Base-by-base conservation (phyloP, 306 rosid genomes). In the Casuarina glauca region DNA sequence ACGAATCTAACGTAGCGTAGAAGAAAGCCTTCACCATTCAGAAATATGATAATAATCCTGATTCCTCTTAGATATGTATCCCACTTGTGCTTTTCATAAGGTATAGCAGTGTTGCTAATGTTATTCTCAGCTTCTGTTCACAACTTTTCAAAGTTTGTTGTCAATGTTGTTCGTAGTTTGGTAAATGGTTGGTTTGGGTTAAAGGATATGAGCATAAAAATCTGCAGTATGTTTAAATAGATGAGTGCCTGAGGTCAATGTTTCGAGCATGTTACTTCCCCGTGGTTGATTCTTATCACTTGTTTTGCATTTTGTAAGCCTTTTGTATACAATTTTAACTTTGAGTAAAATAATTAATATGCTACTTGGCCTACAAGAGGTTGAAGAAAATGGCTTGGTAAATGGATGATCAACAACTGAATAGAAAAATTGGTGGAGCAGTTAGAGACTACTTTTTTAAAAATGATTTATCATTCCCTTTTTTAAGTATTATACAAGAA, bases 391-490 rank as follows among this genome's bases (percentile, higher is more conserved):
- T 76, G 52, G 41, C 48, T 78, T 70, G 78, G 87, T 74, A 71
- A 82, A 83, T 83, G 85, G 87, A 70, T 17, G 80, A 70, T 74
- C 75, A 79, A 81, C 83, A 54, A 61, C 48, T 69, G 68, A 76
- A 74, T 49, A 77, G 71, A 20, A 82, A 85, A 77, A 63, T 72
- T 74, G 71, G 42, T 11, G 73, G 79, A 76, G 89, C 88, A 87
- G 93, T 77, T 89, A 72, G 76, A 78, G 86, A 78, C 76, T 76
- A 75, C 76, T 70, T 63, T 74, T 9, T 38, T 39, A 61, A 72
- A 72, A 66, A 3, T 20, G 19, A 9, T 20, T 46, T 46, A 1
- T 48, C 11, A 26, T 57, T 57, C 32, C 6, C 60, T 73, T 20
- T 20, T 20, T 20, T 80, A 39, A 74, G 48, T 74, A 84, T 77